These are phyloP conservation scores for Phialocephala sp. DNA, from an alignment of 2,329 filamentous ascomycete species.

Conservation along the genomic window DNA sequence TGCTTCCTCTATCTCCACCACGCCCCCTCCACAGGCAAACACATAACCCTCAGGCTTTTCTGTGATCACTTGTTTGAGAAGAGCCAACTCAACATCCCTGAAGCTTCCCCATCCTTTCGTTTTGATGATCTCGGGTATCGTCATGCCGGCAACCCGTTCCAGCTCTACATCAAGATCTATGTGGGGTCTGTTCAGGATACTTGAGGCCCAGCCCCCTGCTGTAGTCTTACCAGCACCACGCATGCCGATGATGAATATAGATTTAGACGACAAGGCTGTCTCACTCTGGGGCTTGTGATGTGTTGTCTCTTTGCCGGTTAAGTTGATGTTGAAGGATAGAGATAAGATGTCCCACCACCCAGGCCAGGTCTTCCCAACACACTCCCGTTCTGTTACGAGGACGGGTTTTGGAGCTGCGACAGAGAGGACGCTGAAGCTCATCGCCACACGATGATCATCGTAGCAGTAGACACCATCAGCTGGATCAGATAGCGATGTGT, in stretches of 20 bases:
- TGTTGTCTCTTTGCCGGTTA: conserved; percentile 70
- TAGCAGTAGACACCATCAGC: conserved; percentile 84
- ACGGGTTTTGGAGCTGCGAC: conserved; percentile 73
- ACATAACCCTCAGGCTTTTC: conserved; percentile 78
- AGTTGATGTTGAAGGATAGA: conserved; percentile 74
- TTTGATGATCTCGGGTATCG: conserved; percentile 86
- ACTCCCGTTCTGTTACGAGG: conserved; percentile 86
- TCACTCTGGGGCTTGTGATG: conserved; percentile 47
- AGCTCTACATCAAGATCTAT: conserved; percentile 89
- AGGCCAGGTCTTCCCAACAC: conserved; percentile 96
- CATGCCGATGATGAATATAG: conserved; percentile 96
- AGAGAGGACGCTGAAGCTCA: conserved; percentile 95
- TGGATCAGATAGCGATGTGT: conserved; percentile 57
- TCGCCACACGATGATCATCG: conserved; percentile 96
- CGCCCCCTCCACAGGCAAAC: conserved; percentile 91
- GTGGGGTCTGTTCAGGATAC: conserved; percentile 75
- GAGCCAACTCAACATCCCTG: conserved; percentile 74
- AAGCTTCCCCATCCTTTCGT: conserved; percentile 86
- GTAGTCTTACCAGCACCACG: conserved; percentile 96
- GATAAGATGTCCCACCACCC: conserved; percentile 96
- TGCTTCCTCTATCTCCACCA: conserved; percentile 85
- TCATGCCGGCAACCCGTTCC: conserved; percentile 73
- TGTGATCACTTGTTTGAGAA: conserved; percentile 75
- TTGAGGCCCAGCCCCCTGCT: conserved; percentile 83
- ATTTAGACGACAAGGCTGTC: conserved; percentile 55